These are phyloP conservation scores for Tolypocladium nubicola DNA, from an alignment of 2,329 filamentous ascomycete genomes.

Conservation along the genomic window DNA sequence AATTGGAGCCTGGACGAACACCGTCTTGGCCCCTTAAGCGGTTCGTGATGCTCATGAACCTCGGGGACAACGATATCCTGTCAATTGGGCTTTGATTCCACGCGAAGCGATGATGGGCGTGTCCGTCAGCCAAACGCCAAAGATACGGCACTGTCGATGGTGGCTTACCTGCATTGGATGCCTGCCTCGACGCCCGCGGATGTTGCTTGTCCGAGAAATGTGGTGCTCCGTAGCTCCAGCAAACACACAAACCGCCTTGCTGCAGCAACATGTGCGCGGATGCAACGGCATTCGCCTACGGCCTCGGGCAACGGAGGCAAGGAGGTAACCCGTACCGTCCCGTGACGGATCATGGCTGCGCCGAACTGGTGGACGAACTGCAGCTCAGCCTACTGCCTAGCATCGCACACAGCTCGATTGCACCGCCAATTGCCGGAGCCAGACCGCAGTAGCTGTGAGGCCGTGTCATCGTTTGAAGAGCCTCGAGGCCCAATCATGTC, in stretches of 20 bases:
- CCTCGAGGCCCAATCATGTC: neutral
- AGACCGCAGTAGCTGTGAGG: neutral
- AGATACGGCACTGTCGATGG: neutral
- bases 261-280: neutral
- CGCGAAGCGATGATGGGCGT: no score
- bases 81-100: neutral
- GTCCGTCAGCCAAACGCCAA: neutral
- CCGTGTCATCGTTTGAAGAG: neutral
- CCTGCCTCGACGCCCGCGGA: neutral
- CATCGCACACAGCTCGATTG: neutral
- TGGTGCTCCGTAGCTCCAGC: no score
- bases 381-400: slow-evolving; percentile 1
- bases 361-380: neutral
- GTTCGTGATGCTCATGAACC: neutral
- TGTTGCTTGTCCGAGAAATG: neutral
- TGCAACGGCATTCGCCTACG: neutral
- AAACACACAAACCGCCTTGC: neutral
- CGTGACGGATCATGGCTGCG: slow-evolving; percentile 1
- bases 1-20: neutral
- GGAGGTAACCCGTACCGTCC: neutral
- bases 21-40: neutral
- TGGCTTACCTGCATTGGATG: neutral
- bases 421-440: neutral
- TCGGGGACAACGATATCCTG: neutral
- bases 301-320: neutral